Conservation (phyloP, 805 yeast genomes). For the Tetrapisispora iriomotensis region DNA sequence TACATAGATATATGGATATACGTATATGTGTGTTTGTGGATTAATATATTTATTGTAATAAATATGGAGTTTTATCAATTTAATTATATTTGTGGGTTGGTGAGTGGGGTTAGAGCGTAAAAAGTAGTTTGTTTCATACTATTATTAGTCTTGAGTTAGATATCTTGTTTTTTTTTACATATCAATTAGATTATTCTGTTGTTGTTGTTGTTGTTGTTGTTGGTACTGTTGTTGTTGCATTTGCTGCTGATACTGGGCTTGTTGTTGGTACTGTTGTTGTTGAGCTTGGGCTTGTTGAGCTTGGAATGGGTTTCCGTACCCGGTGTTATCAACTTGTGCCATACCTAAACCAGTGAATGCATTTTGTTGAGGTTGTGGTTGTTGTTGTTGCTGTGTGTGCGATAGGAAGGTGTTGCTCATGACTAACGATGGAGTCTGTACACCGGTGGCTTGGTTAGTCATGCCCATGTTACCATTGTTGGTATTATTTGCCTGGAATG, state of each 20-base stretch:
- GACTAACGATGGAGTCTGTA: slow-evolving; percentile 2
- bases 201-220: slow-evolving; percentile 10
- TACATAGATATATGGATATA: too few species aligned
- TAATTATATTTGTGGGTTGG: too few species aligned
- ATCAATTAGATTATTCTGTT: slow-evolving; percentile 23
- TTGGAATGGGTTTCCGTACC: slow-evolving; percentile 1
- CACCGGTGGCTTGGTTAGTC: neutral
- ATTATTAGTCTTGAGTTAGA: too few species aligned
- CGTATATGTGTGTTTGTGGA: too few species aligned
- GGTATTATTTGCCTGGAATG: slow-evolving; percentile 14
- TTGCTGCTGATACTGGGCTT: too few species aligned
- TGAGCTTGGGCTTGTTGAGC: slow-evolving; percentile 5
- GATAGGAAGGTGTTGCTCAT: slow-evolving; percentile 2
- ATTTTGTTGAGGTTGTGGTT: slow-evolving; percentile 4
- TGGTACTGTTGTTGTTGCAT: slow-evolving; percentile 9
- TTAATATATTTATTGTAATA: too few species aligned
- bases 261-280: slow-evolving; percentile 6
- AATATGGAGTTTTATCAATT: too few species aligned
- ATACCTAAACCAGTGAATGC: slow-evolving; percentile 1
- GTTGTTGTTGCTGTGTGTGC: neutral
- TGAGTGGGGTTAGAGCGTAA: too few species aligned
- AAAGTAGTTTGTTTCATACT: too few species aligned
- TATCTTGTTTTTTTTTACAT: slow-evolving; percentile 10
- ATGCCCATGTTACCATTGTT: neutral
- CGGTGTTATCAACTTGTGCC: neutral